These are phyloP conservation scores for Patellifolia procumbens DNA, from an alignment of 179 eudicot species.

Conservation along the genomic window DNA sequence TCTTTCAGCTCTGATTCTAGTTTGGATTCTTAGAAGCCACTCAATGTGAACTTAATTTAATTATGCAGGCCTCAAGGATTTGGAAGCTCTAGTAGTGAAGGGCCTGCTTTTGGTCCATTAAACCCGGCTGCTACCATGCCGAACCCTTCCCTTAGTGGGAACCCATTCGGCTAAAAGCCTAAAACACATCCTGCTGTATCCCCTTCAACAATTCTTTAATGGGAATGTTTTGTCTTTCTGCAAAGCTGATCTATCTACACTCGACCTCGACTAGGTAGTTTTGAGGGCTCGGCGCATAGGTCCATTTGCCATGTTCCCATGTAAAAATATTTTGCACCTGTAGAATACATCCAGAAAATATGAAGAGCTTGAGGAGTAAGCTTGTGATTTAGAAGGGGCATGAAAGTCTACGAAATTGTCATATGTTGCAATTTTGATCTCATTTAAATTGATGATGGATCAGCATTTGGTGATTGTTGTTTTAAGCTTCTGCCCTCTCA, in stretches of 20 bases:
- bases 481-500: conserved; percentile 8
- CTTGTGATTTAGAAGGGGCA: conserved; percentile 8
- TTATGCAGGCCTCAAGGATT: conserved; percentile 59
- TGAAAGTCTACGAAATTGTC: neutral
- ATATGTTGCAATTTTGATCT: conserved; percentile 16
- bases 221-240: conserved; percentile 15
- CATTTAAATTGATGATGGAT: conserved; percentile 1
- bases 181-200: neutral
- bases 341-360: conserved; percentile 25
- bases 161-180: conserved; percentile 58
- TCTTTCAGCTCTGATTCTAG: neutral
- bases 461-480: conserved; percentile 6
- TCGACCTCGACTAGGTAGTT: conserved; percentile 20
- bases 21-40: too few species aligned
- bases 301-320: conserved; percentile 18
- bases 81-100: conserved; percentile 44
- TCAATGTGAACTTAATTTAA: conserved; percentile 17
- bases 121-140: conserved; percentile 47
- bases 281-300: conserved; percentile 20
- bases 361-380: conserved; percentile 6
- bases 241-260: conserved; percentile 20
- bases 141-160: conserved; percentile 56
- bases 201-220: conserved; percentile 7
- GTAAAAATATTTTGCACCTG: conserved; percentile 26
- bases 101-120: conserved; percentile 38